Conservation (phyloP, 495 filamentous ascomycete genomes). For the Podospora comata region DNA sequence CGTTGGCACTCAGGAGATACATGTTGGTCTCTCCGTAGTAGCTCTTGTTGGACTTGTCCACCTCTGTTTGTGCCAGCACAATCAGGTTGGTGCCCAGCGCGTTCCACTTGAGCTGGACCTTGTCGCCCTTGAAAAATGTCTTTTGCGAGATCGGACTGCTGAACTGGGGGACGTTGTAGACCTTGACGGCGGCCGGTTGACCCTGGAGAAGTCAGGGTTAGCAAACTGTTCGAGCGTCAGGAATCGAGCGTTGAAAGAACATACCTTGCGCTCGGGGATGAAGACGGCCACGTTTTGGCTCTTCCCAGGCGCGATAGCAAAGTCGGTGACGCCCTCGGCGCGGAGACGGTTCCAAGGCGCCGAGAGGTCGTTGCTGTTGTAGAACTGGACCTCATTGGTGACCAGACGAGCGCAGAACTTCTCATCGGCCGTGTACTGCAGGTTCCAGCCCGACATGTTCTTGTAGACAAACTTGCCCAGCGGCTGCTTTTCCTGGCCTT, state of each 20-base stretch:
- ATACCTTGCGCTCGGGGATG: constrained; percentile 88
- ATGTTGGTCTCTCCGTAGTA: constrained; percentile 99
- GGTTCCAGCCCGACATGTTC: constrained; percentile 90
- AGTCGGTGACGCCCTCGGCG: constrained; percentile 85
- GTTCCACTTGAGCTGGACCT: constrained; percentile 98
- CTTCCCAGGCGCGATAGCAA: constrained; percentile 83
- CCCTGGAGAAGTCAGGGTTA: constrained; percentile 53
- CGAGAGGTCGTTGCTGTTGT: constrained; percentile 75
- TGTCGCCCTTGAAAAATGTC: constrained; percentile 98
- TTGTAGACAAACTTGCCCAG: constrained; percentile 92
- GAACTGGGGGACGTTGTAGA: constrained; percentile 89
- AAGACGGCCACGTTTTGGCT: constrained; percentile 90
- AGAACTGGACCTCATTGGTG: constrained; percentile 97
- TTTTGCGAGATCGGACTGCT: constrained; percentile 81
- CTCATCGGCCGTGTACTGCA: constrained; percentile 95
- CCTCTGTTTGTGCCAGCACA: constrained; percentile 95
- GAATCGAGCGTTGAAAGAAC: constrained; percentile 5
- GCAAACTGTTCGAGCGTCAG: background rate
- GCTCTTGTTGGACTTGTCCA: constrained; percentile 95
- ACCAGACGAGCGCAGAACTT: constrained; percentile 85
- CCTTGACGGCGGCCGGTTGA: constrained; percentile 86
- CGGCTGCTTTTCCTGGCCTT: constrained; percentile 61
- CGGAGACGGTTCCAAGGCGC: constrained; percentile 94
- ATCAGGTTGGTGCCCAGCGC: constrained; percentile 82
- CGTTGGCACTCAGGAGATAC: constrained; percentile 89